These are phyloP conservation scores for Russula vinacea DNA, from an alignment of 768 basidiomycete genomes.

Conservation along the genomic window DNA sequence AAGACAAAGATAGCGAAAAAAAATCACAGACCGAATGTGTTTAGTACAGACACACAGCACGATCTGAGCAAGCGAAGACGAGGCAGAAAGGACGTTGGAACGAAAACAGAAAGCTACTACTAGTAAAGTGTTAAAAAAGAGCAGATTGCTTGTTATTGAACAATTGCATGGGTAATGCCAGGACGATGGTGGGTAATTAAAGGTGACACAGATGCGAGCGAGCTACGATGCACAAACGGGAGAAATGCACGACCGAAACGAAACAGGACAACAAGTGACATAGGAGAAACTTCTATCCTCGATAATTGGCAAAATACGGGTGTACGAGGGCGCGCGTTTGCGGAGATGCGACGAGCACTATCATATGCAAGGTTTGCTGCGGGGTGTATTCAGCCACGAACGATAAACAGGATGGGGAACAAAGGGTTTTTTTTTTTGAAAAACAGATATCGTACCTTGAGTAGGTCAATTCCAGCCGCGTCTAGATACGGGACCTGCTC, in stretches of 20 bases:
- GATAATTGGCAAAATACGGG: slow-evolving; percentile 53
- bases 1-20: not conserved
- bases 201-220: slow-evolving; percentile 28
- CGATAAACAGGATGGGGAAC: not conserved
- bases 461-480: slow-evolving; percentile 71
- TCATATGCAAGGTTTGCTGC: slow-evolving; percentile 67
- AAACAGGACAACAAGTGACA: not conserved
- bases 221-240: slow-evolving; percentile 20
- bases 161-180: slow-evolving; percentile 28
- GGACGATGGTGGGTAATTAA: slow-evolving; percentile 19
- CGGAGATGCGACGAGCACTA: slow-evolving; percentile 88
- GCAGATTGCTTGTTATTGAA: slow-evolving; percentile 28
- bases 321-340: slow-evolving; percentile 56
- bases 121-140: not conserved
- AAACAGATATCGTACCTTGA: slow-evolving; percentile 49
- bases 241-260: slow-evolving; percentile 20
- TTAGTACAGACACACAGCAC: slow-evolving; percentile 5
- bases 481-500: slow-evolving; percentile 69
- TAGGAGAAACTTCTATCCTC: slow-evolving; percentile 5
- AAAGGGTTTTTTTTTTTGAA: too few relatives aligned
- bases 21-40: not conserved
- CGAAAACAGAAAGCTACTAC: not conserved
- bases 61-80: slow-evolving; percentile 6
- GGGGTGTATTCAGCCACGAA: not conserved
- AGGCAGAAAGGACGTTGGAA: not conserved